Percentiles rank a stretch among this genome's conserved stretches.
phyloP scores from a whole-genome alignment of 2,329 filamentous ascomycete species.

The Shiraia sp. region DNA sequence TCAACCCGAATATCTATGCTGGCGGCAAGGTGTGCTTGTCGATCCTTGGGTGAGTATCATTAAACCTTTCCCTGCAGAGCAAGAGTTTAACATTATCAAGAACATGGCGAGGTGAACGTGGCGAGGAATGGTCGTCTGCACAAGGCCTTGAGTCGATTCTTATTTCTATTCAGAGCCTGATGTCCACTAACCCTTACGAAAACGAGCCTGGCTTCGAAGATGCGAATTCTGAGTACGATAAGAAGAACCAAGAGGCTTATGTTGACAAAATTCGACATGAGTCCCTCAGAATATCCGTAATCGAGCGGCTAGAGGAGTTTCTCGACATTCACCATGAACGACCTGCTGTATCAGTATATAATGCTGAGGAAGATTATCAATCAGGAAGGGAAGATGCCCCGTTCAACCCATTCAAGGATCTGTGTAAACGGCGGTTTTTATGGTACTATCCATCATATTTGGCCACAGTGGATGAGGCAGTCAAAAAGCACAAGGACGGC shows the following conservation, averaged over 20 bases:
- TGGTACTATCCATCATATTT: constrained; percentile 96
- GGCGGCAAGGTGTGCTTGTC: constrained; percentile 92
- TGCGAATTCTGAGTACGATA: constrained; percentile 68
- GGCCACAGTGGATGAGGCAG: constrained; percentile 67
- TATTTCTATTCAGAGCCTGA: constrained; percentile 92
- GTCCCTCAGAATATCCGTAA: constrained; percentile 81
- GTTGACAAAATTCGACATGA: constrained; percentile 91
- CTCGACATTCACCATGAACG: constrained; percentile 62
- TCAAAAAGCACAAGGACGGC: constrained; percentile 64
- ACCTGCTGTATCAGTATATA: constrained; percentile 49
- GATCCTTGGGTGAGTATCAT: constrained; percentile 71
- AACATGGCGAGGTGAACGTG: constrained; percentile 88
- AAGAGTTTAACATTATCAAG: constrained; percentile 52
- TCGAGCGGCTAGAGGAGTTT: constrained; percentile 81
- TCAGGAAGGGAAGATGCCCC: constrained; percentile 56
- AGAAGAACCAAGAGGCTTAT: constrained; percentile 74
- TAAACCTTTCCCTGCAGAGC: not conserved
- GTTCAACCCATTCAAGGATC: constrained; percentile 86
- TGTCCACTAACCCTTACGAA: constrained; percentile 92
- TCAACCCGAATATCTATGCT: constrained; percentile 97
- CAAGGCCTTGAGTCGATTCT: constrained; percentile 94
- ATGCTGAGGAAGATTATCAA: constrained; percentile 56
- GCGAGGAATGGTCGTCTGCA: constrained; percentile 95
- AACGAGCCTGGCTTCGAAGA: constrained; percentile 95
- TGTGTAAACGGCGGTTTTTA: constrained; percentile 87